Conservation (phyloP, 1,284 basidiomycete species). For the Crucibulum cyathiforme region DNA sequence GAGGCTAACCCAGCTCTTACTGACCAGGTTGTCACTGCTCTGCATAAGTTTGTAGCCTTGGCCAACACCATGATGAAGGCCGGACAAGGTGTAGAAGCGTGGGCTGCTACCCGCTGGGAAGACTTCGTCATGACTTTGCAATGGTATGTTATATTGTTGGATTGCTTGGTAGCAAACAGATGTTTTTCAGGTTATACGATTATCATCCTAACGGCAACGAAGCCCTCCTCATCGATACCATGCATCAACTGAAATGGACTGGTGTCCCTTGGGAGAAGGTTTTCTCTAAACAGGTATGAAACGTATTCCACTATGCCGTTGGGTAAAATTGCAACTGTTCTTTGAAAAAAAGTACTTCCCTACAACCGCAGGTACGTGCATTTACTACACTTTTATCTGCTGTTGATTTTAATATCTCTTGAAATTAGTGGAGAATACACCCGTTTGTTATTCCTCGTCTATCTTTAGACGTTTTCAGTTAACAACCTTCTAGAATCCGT, state of each 20-base stretch:
- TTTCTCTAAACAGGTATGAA: slow-evolving; percentile 37
- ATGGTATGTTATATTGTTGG: slow-evolving; percentile 44
- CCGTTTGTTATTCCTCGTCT: slow-evolving; percentile 14
- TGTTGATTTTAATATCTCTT: background rate
- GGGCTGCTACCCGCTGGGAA: slow-evolving; percentile 63
- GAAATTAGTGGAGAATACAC: slow-evolving; percentile 29
- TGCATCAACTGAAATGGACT: slow-evolving; percentile 56
- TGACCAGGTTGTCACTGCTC: slow-evolving; percentile 49
- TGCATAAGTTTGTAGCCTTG: slow-evolving; percentile 59
- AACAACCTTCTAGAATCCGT: slow-evolving; percentile 34
- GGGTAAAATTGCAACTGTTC: background rate
- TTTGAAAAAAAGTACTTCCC: slow-evolving; percentile 48
- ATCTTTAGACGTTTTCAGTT: slow-evolving; percentile 3
- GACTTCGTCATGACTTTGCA: slow-evolving; percentile 61
- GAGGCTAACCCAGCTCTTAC: slow-evolving; percentile 53
- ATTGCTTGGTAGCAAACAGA: background rate
- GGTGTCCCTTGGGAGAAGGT: slow-evolving; percentile 60
- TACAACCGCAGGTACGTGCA: slow-evolving; percentile 31
- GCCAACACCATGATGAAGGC: slow-evolving; percentile 62
- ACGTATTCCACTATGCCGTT: background rate
- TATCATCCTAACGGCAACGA: slow-evolving; percentile 57
- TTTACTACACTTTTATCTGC: background rate
- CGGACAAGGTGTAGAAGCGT: slow-evolving; percentile 56
- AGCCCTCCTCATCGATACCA: slow-evolving; percentile 58
- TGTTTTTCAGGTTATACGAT: slow-evolving; percentile 53